Conservation (phyloP, 345 rosid genomes). For the Sisymbrium altissimum region DNA sequence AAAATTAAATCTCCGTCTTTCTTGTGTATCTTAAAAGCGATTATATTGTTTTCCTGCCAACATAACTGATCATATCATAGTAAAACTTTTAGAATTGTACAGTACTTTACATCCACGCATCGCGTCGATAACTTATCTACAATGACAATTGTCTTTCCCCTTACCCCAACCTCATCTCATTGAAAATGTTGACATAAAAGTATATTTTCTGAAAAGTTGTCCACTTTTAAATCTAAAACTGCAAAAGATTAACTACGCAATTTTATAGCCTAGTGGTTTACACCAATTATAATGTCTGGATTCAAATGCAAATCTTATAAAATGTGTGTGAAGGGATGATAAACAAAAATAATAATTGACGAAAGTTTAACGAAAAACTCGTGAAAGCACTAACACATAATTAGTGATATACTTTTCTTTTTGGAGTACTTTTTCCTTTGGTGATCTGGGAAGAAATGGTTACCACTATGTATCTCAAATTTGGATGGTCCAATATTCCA, state of each 20-base stretch:
- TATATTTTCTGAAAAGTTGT: not conserved
- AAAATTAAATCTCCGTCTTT: not conserved
- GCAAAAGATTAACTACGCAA: not conserved
- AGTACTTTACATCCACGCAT: not conserved
- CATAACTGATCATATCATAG: not conserved
- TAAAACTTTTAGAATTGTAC: not conserved
- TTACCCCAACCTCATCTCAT: not conserved
- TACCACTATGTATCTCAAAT: not conserved
- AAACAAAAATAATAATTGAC: not conserved
- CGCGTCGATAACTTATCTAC: not conserved
- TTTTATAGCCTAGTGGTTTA: not conserved
- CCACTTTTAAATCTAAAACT: not conserved
- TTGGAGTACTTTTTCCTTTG: not conserved
- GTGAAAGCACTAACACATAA: not conserved
- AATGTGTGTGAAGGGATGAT: not conserved
- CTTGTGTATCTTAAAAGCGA: not conserved
- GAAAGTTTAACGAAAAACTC: not conserved
- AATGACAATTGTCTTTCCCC: not conserved
- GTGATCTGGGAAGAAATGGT: not conserved
- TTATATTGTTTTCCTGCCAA: not conserved
- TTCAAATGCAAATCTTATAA: not conserved
- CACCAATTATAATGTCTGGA: not conserved
- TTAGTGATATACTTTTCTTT: not conserved
- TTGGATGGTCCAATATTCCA: conserved; percentile 3
- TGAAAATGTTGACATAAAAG: not conserved